These are phyloP conservation scores for Glonium stellatum DNA, from an alignment of 495 filamentous ascomycete genomes.

Conservation along the genomic window DNA sequence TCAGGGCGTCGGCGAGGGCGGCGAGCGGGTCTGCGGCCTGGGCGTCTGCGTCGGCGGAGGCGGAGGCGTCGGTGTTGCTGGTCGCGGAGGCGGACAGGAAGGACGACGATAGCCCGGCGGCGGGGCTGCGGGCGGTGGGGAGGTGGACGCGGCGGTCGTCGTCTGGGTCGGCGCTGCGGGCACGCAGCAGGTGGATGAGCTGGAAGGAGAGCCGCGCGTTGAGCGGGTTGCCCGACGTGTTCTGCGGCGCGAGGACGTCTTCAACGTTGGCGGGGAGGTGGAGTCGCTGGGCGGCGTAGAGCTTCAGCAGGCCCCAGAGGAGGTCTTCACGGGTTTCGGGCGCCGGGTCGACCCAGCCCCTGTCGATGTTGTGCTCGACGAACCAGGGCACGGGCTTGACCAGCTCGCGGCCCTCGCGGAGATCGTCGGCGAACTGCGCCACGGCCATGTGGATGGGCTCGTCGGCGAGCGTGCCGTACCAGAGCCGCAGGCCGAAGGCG, in stretches of 20 bases:
- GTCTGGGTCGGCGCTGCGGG: conserved; percentile 31
- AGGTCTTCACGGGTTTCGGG: conserved; percentile 61
- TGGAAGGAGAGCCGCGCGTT: conserved; percentile 77
- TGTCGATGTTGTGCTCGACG: conserved; percentile 42
- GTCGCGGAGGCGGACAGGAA: too few relatives aligned
- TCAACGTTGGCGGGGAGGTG: conserved; percentile 47
- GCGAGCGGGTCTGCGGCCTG: conserved; percentile 31
- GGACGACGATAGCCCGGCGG: conserved; percentile 16
- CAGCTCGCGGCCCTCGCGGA: conserved; percentile 51
- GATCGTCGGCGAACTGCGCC: conserved; percentile 58
- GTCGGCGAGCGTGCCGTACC: conserved; percentile 65
- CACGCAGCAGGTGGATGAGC: conserved; percentile 50
- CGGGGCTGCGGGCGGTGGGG: conserved; percentile 12
- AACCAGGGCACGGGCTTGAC: conserved; percentile 56
- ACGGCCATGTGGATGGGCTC: conserved; percentile 66
- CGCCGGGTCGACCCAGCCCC: conserved; percentile 45
- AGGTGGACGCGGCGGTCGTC: conserved; percentile 12
- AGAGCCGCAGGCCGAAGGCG: conserved; percentile 82
- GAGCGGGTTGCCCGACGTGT: conserved; percentile 57
- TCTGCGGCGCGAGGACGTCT: conserved; percentile 49
- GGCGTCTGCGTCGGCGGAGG: conserved; percentile 30
- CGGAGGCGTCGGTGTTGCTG: conserved; percentile 6
- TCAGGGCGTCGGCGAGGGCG: conserved; percentile 52
- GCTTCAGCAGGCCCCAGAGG: conserved; percentile 76
- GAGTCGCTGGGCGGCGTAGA: conserved; percentile 53